Base-by-base conservation (phyloP, 805 yeast genomes). In the Candida morakotiae region DNA sequence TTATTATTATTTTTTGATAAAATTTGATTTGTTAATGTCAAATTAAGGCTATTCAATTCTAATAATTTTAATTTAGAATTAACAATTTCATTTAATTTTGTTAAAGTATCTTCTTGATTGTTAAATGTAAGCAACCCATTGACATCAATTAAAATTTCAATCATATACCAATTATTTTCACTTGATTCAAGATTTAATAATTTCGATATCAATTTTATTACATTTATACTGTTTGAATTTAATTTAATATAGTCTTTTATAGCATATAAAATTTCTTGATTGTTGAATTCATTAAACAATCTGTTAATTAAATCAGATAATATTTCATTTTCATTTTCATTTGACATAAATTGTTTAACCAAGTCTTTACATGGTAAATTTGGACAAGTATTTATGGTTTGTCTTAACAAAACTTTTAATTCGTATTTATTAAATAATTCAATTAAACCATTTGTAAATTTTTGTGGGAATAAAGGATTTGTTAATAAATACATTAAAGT, bases 401-500 rank as follows among this genome's bases (percentile, higher is more conserved):
- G 95, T 60, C 87, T 78, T 56, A 83, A 71, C 40, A 88, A 68
- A 42, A 83, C 74, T 25, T 87, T 81, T 41, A 73, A 68, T 9
- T 72, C 60, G 20, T 49, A 35, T 3, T 47, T 42, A 16, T 53
- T 44, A 31, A 71, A 69, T 19, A 87, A 63, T 11, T 66, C 52
- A 30, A 91, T 60, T 31, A 89, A 56, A 1, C 79, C 79, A 4
- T 62, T 58, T 8, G 86, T 67, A 42, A 69, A 73, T 14, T 69
- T 62, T 11, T 66, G 58, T 8, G 97, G 96, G 60, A 83, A 88
- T 14, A 87, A 62, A 13, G 96, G 96, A 62, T 91, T 95, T 2
- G 96, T 84, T 44, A 91, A 67, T 23, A 89, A 67, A 52, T 86
- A 89, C 1, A 83, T 74, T 33, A 87, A 58, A 2, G 87, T 68